These are phyloP conservation scores for Xerocomus spinulosus DNA, from an alignment of 768 basidiomycete species.

Conservation along the genomic window DNA sequence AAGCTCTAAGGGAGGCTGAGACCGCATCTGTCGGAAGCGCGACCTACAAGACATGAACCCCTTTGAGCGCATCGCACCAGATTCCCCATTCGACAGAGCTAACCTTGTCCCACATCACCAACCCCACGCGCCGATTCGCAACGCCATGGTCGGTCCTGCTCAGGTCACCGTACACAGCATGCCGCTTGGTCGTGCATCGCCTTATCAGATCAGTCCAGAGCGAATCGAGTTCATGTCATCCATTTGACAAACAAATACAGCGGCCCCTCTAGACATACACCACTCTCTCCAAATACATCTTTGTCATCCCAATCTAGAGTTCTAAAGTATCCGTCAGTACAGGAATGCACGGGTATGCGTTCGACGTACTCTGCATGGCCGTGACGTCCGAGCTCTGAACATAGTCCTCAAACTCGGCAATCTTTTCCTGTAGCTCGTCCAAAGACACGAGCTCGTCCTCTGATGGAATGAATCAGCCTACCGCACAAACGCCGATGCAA, in stretches of 20 bases:
- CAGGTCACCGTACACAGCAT: slow-evolving; percentile 21
- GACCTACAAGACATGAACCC: slow-evolving; percentile 4
- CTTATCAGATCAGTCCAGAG: slow-evolving; percentile 2
- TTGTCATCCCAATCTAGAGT: slow-evolving; percentile 12
- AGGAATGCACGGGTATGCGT: background rate
- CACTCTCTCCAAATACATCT: background rate
- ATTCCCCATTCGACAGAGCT: slow-evolving; percentile 26
- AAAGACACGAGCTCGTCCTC: slow-evolving; percentile 95
- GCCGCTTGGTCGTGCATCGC: background rate
- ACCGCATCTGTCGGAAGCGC: slow-evolving; percentile 18
- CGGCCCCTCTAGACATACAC: slow-evolving; percentile 10
- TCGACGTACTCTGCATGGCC: slow-evolving; percentile 80
- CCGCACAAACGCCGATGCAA: background rate
- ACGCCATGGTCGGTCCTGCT: slow-evolving; percentile 8
- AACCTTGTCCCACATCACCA: slow-evolving; percentile 28
- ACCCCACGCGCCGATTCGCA: slow-evolving; percentile 9
- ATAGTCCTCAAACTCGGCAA: slow-evolving; percentile 79
- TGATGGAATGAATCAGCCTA: slow-evolving; percentile 27
- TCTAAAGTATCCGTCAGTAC: slow-evolving; percentile 16
- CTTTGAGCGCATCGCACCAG: slow-evolving; percentile 14
- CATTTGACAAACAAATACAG: slow-evolving; percentile 10
- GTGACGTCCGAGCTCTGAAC: slow-evolving; percentile 89
- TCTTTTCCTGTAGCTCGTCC: slow-evolving; percentile 90
- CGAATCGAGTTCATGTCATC: slow-evolving; percentile 3
- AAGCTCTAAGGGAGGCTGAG: background rate